Evolutionary conservation across 2,329 filamentous ascomycete genomes (phyloP), one percentile per base, ranked within the genome.

Genomic region (Geosmithia morbida): DNA sequence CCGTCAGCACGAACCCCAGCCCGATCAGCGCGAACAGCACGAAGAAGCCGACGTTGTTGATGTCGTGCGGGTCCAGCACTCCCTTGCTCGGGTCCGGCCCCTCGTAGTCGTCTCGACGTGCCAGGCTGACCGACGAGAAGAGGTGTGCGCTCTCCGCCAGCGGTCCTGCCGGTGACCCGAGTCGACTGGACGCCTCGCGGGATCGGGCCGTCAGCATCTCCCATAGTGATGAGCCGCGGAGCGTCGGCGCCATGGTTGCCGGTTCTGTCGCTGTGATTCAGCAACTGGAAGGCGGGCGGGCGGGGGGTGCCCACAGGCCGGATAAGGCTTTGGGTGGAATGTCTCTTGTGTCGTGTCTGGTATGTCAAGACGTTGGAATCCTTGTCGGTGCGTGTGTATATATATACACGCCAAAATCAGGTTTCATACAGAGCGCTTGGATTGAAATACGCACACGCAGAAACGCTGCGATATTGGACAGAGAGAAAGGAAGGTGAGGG

Each of bases 1-100:
- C 77, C 0, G 72, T 76, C 3, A 85, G 50, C 20, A 92, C 84
- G 59, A 97, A 84, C 30, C 68, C 78, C 1, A 81, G 80, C 33
- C 86, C 87, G 46, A 97, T 79, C 17, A 96, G 63, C 11, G 85
- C 90, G 60, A 97, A 95, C 1, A 97, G 70, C 1, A 83, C 82
- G 59, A 97, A 85, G 56, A 95, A 79, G 49, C 80, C 85, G 18
- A 72, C 75, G 58, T 83, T 82, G 65, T 74, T 79, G 63, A 81
- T 77, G 49, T 73, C 56, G 40, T 70, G 62, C 1, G 76, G 75
- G 49, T 69, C 64, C n/a, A 77, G 68, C 13, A 71, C 66, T 48
- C 77, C 79, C 2, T 52, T 49, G 10, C 59, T 57, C 0, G 74
- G 68, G 53, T 76, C 59, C 8, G 54, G 53, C 18, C 56, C 49